Conservation (phyloP, 2,329 filamentous ascomycete genomes). For the Fusarium longipes region DNA sequence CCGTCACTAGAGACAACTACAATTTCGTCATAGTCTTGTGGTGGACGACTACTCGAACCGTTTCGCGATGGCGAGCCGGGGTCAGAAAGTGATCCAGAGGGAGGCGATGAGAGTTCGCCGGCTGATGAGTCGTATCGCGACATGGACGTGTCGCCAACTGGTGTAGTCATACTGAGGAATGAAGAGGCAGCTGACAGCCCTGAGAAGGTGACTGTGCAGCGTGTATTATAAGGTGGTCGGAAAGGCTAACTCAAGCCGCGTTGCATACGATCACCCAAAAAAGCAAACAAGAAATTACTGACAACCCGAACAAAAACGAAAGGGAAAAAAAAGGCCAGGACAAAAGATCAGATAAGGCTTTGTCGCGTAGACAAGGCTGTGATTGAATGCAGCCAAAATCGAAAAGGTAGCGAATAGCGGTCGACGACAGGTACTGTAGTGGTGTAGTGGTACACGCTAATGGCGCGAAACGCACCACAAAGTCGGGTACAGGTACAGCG, state of each 20-base stretch:
- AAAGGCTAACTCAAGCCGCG: conserved; percentile 4
- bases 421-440: conserved; percentile 20
- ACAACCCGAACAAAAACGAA: neutral
- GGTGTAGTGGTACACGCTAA: conserved; percentile 37
- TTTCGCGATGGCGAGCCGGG: conserved; percentile 58
- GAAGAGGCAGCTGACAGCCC: conserved; percentile 13
- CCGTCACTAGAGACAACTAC: conserved; percentile 55
- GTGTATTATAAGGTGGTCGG: conserved; percentile 13
- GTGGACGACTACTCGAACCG: conserved; percentile 41
- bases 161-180: conserved; percentile 44
- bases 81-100: conserved; percentile 62
- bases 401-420: conserved; percentile 37
- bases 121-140: conserved; percentile 60
- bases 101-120: conserved; percentile 63
- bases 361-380: conserved; percentile 36
- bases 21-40: conserved; percentile 61
- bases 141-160: conserved; percentile 51
- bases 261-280: conserved; percentile 10
- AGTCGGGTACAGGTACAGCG: conserved; percentile 38
- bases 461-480: conserved; percentile 30
- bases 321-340: neutral
- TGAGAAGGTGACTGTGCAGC: conserved; percentile 2
- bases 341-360: conserved; percentile 33
- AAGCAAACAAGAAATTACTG: conserved; percentile 2
- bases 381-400: conserved; percentile 32